Base-by-base conservation (phyloP, 257 asterid genomes). In the Prunella vulgaris region DNA sequence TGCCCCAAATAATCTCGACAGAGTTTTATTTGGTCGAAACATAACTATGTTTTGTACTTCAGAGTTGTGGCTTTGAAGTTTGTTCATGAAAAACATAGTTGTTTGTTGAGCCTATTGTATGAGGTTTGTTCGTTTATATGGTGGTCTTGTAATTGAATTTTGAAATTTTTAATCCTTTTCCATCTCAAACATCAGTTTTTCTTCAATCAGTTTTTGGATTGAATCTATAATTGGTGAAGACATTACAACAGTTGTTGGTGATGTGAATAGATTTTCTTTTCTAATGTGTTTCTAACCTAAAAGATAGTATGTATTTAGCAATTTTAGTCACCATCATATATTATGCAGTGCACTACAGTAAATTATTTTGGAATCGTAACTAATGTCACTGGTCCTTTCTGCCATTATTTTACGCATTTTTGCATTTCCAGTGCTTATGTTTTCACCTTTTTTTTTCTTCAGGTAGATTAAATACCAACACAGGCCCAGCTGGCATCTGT, bases 391-490 rank as follows among this genome's bases (percentile, higher is more conserved):
- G 76, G 37, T 28, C 3, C 12, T 12, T 30, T 14, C 33, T 25
- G 52, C 15, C 12, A 35, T 74, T 49, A 10, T 40, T 7, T 48
- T 10, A 37, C 25, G 15, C 58, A 13, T 48, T 5, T 12, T 49
- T 65, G 21, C 60, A 66, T 51, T n/a, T 69, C 25, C 25, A 13
- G 4, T 66, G 62, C 27, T 53, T 42, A 8, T 28, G 21, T 20
- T 8, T 49, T 60, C 12, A 40, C 12, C 3, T 63, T 22, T 73
- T 33, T 73, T 33, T 10, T 32, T 62, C 28, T 68, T 66, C 79
- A 78, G 79, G 63, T 64, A 73, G 73, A 68, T 59, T 71, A 72
- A 76, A 71, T 70, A 59, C 61, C 60, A 63, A 18, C 20, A 18
- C 52, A 68, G 21, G 37, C 53, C 65, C 53, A 46, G 66, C 32